Conservation (phyloP, 345 rosid genomes). For the Garcia nutans region DNA sequence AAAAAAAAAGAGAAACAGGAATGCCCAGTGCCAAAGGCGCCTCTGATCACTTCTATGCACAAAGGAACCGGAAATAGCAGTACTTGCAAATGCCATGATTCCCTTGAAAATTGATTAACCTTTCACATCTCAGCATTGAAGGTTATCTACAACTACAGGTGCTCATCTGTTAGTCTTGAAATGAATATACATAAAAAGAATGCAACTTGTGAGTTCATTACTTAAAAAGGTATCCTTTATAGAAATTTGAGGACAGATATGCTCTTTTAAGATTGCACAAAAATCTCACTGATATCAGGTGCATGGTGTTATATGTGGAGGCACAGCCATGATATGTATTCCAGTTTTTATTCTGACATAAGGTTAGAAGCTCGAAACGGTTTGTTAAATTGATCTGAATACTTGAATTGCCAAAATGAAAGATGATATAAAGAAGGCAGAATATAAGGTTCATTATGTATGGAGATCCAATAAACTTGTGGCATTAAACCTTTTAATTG, state of each 20-base stretch:
- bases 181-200: not conserved
- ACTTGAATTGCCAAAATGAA: not conserved
- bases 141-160: not conserved
- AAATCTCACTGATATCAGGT: not conserved
- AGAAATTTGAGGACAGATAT: not conserved
- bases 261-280: not conserved
- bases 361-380: not conserved
- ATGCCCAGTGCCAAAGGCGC: not conserved
- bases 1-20: not conserved
- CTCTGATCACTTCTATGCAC: not conserved
- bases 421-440: not conserved
- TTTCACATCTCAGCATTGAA: not conserved
- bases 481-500: not conserved
- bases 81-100: not conserved
- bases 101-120: not conserved
- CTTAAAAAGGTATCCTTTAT: no score
- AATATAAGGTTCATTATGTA: not conserved
- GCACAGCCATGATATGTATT: not conserved
- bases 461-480: not conserved
- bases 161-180: not conserved
- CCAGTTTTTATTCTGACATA: not conserved
- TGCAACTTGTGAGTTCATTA: not conserved
- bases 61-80: not conserved
- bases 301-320: not conserved
- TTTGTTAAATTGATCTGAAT: not conserved